A percentile compares a stretch with the other conserved stretches of the same genome.
Conservation (phyloP, 495 filamentous ascomycete species). For the Aspergillus nidulans region DNA sequence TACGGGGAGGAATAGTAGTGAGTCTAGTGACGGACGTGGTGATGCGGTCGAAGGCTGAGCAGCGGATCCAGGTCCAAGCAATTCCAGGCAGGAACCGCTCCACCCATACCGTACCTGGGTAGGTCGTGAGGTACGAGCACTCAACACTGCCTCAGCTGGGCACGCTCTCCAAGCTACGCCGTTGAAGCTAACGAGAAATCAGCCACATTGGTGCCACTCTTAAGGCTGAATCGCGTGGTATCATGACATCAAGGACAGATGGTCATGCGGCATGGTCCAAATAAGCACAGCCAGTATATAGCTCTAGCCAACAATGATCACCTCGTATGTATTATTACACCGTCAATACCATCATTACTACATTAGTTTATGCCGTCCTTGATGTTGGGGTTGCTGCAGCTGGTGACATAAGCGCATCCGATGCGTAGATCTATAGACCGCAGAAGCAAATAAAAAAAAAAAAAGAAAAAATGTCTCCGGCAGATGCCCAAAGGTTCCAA, state of each 20-base stretch:
- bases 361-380: neutral
- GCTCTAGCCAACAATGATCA: no score
- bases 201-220: neutral
- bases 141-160: neutral
- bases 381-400: neutral
- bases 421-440: neutral
- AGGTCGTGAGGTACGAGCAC: neutral
- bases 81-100: neutral
- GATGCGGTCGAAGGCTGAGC: neutral
- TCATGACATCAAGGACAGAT: neutral
- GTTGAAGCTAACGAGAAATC: neutral
- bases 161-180: no score
- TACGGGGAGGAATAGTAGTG: neutral
- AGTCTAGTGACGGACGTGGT: neutral
- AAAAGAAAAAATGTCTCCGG: no score
- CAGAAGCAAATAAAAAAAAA: constrained; percentile 4
- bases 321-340: no score
- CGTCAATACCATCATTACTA: neutral
- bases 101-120: no score
- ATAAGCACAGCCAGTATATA: no score
- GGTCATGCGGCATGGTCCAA: neutral
- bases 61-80: neutral
- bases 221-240: neutral
- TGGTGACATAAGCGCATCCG: neutral
- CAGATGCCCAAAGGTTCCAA: no score